Conservation (phyloP, 208 protist genomes). For the Leishmania tarentolae region DNA sequence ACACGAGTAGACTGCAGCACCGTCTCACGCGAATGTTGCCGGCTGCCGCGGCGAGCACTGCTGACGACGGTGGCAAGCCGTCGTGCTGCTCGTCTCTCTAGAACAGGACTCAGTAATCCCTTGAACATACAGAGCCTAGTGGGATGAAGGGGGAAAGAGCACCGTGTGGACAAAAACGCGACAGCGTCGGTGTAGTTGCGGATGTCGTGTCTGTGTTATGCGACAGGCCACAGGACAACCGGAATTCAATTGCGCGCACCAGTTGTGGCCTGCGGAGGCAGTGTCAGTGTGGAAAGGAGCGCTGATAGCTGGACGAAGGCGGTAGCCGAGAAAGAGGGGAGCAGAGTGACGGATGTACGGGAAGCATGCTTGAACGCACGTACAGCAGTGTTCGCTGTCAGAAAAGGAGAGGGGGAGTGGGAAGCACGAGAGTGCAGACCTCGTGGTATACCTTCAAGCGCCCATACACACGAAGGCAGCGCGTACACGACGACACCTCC, state of each 20-base stretch:
- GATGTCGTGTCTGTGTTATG: not conserved
- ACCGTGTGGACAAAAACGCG: not conserved
- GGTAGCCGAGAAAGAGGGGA: not conserved
- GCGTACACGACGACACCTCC: not conserved
- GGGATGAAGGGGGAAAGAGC: not conserved
- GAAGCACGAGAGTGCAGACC: not conserved
- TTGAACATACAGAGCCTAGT: slow-evolving; percentile 18
- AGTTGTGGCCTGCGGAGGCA: not conserved
- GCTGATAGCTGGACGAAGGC: not conserved
- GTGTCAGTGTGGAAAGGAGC: too few relatives aligned
- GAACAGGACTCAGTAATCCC: slow-evolving; percentile 1
- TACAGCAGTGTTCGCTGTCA: not conserved
- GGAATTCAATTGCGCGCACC: not conserved
- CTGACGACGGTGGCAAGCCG: slow-evolving; percentile 17
- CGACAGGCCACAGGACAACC: not conserved
- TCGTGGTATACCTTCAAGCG: not conserved
- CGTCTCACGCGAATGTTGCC: slow-evolving; percentile 12
- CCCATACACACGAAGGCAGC: not conserved
- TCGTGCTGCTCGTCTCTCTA: slow-evolving; percentile 8
- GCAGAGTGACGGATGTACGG: not conserved
- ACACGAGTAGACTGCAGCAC: slow-evolving; percentile 2
- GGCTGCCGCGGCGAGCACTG: not conserved
- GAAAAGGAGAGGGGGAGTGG: slow-evolving; percentile 8
- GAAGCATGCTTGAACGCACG: not conserved
- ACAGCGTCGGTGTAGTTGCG: not conserved